A percentile compares a stretch with the other conserved stretches of the same genome.
Evolutionary conservation across 2,329 filamentous ascomycete genomes (phyloP).

Genomic region (Aspergillus sergii): DNA sequence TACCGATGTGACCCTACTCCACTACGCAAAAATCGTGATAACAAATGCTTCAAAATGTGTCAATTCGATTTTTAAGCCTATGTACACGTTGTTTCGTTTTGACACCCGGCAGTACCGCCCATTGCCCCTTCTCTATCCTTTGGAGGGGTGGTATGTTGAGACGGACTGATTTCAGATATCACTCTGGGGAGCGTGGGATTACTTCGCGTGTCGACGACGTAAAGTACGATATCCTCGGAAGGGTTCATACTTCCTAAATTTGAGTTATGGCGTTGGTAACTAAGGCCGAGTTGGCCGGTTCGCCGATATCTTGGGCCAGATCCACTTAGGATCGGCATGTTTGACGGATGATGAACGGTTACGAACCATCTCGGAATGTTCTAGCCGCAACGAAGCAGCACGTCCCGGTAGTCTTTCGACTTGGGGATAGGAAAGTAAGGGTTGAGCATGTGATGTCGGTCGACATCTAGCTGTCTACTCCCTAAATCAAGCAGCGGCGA

Average conservation of each 20-base stretch:
- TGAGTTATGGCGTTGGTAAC: background rate
- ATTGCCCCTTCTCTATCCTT: background rate
- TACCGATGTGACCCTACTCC: background rate
- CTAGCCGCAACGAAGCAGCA: background rate
- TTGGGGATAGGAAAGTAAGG: background rate
- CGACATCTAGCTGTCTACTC: background rate
- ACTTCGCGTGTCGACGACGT: background rate
- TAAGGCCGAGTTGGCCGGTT: slow-evolving; percentile 9
- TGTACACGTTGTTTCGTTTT: background rate
- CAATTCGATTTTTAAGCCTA: background rate
- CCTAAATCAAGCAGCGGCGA: slow-evolving; percentile 29
- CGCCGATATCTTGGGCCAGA: slow-evolving; percentile 5
- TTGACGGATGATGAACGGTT: background rate
- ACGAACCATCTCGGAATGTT: background rate
- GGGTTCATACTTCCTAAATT: background rate
- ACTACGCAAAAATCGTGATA: background rate
- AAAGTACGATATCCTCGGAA: background rate
- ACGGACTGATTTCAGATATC: background rate
- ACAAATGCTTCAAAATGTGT: background rate
- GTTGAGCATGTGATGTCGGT: background rate
- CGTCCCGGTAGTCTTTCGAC: background rate
- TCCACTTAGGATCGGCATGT: background rate
- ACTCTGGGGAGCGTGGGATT: background rate
- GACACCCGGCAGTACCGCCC: background rate
- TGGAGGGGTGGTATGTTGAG: too few species aligned